phyloP scores from a whole-genome alignment of 2,329 filamentous ascomycete species.

The Lithohypha guttulata region DNA sequence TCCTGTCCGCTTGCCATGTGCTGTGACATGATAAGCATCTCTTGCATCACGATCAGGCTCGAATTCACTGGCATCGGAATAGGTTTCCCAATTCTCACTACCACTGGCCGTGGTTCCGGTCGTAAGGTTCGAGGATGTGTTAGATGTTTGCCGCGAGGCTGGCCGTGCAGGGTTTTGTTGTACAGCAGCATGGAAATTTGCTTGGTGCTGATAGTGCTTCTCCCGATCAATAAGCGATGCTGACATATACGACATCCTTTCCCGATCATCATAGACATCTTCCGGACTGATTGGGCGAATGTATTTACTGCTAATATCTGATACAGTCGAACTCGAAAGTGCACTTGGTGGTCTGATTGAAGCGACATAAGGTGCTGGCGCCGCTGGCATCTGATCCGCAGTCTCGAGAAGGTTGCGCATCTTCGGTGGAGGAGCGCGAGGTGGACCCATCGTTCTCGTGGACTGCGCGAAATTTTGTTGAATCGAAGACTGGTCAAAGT shows the following conservation, averaged over 20 bases:
- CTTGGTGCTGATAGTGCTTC: constrained; percentile 22
- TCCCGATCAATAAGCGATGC: constrained; percentile 30
- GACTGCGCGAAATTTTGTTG: constrained; percentile 21
- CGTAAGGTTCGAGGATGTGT: constrained; percentile 44
- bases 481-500: constrained; percentile 5
- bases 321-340: constrained; percentile 31
- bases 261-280: constrained; percentile 70
- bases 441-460: constrained; percentile 41
- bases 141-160: constrained; percentile 55
- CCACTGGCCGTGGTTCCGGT: constrained; percentile 57
- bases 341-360: constrained; percentile 44
- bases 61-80: constrained; percentile 70
- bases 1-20: constrained; percentile 16
- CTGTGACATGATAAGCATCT: constrained; percentile 61
- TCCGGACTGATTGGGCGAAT: constrained; percentile 57
- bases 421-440: constrained; percentile 70
- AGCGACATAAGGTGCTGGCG: constrained; percentile 26
- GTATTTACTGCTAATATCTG: constrained; percentile 17
- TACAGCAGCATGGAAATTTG: constrained; percentile 8
- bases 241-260: constrained; percentile 37
- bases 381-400: constrained; percentile 26
- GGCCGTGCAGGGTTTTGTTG: constrained; percentile 26
- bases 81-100: constrained; percentile 97
- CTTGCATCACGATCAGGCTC: constrained; percentile 63
- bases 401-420: constrained; percentile 72